phyloP scores from a whole-genome alignment of 805 yeast species.

The Blastobotrys attinorum region DNA sequence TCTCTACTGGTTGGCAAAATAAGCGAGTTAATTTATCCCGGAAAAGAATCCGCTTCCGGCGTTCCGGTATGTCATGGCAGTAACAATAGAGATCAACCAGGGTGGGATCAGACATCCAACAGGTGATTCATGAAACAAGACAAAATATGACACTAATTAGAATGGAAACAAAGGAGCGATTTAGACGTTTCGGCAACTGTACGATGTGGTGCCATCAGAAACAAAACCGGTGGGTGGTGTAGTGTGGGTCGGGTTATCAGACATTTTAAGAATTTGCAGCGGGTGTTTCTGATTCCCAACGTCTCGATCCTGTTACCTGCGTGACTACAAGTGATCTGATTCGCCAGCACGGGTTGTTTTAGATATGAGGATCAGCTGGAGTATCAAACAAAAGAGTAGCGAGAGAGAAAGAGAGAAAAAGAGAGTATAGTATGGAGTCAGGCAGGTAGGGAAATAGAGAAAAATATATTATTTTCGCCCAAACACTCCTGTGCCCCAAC shows the following conservation, averaged over 20 bases:
- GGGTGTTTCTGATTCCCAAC: background rate
- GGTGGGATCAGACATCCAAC: background rate
- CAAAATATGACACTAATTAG: background rate
- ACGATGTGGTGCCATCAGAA: no score
- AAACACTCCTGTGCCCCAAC: no score
- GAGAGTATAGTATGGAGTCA: no score
- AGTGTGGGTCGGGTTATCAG: no score
- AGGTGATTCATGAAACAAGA: background rate
- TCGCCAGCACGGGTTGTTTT: background rate
- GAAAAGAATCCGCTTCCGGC: background rate
- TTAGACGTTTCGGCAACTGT: no score
- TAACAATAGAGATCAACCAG: background rate
- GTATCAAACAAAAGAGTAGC: no score
- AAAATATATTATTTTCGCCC: no score
- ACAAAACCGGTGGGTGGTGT: background rate
- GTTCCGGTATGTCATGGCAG: background rate
- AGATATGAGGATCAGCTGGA: background rate
- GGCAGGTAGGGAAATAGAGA: background rate
- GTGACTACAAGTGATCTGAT: background rate
- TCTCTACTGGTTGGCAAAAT: background rate
- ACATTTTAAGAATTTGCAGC: background rate
- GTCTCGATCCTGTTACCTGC: background rate
- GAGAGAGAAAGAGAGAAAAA: no score
- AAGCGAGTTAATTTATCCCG: background rate
- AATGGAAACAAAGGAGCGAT: no score